These are phyloP conservation scores for Wickerhamomyces queroliae DNA, from an alignment of 805 yeast genomes.

Conservation along the genomic window DNA sequence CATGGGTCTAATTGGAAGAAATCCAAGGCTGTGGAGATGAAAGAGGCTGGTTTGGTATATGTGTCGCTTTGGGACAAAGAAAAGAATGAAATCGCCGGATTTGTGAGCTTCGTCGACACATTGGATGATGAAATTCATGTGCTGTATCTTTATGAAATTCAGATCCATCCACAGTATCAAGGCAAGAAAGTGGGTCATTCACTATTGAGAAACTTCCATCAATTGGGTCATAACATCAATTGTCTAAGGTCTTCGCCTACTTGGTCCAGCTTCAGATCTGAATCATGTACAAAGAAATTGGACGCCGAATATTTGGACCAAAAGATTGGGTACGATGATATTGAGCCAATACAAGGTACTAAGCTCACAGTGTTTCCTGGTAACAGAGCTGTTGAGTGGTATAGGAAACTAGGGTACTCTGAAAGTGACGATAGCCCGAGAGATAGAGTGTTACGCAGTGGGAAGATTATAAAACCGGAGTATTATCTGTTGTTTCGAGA, in stretches of 20 bases:
- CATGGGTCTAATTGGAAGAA: conserved; percentile 36
- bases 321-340: conserved; percentile 1
- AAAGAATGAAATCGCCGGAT: conserved; percentile 27
- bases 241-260: too few species aligned
- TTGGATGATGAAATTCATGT: conserved; percentile 32
- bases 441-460: conserved; percentile 35
- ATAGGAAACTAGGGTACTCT: conserved; percentile 32
- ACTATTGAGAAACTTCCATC: conserved; percentile 33
- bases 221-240: too few species aligned
- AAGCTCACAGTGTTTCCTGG: conserved; percentile 45
- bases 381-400: conserved; percentile 42
- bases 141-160: conserved; percentile 54
- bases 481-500: conserved; percentile 32
- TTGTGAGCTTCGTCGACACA: conserved; percentile 41
- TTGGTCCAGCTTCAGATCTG: too few species aligned
- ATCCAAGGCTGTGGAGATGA: conserved; percentile 27
- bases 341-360: conserved; percentile 8
- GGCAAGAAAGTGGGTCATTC: conserved; percentile 31
- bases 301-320: conserved; percentile 13
- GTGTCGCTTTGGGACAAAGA: conserved; percentile 27
- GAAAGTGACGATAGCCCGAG: conserved; percentile 36
- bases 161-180: conserved; percentile 32
- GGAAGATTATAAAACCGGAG: conserved; percentile 35
- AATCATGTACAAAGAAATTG: conserved; percentile 5
- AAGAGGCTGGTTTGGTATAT: conserved; percentile 38